phyloP scores from a whole-genome alignment of 1,139 yeast species.

The Magnusiomyces tetraspermus region DNA sequence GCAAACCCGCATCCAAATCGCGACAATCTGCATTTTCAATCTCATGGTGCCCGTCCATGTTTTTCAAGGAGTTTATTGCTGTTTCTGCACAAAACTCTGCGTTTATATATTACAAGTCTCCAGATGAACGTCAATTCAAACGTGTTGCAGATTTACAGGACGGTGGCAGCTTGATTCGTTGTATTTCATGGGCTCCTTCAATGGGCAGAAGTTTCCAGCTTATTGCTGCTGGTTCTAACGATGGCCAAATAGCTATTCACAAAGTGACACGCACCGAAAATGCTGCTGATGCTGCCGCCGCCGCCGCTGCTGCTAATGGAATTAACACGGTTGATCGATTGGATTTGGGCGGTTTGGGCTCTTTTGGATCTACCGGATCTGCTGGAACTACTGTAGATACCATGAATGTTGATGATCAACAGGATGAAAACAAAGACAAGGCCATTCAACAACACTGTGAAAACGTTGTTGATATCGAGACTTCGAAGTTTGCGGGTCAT shows the following conservation, averaged over 20 bases:
- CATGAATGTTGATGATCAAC: constrained; percentile 1
- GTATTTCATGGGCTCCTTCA: constrained; percentile 95
- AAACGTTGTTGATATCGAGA: constrained; percentile 21
- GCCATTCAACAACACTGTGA: background rate
- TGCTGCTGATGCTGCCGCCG: constrained; percentile 9
- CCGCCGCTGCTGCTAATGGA: background rate
- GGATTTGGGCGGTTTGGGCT: background rate
- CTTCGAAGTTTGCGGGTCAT: constrained; percentile 63
- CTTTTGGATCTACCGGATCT: background rate
- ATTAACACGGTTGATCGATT: background rate
- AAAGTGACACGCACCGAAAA: constrained; percentile 46
- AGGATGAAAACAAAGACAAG: background rate
- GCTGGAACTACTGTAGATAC: background rate
- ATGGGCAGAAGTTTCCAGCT: constrained; percentile 86
- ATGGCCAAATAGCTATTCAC: constrained; percentile 81
- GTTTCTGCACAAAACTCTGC: constrained; percentile 87
- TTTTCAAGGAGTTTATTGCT: constrained; percentile 68
- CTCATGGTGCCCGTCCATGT: constrained; percentile 90
- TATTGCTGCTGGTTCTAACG: constrained; percentile 92
- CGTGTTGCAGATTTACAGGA: constrained; percentile 50
- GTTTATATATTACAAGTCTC: constrained; percentile 54
- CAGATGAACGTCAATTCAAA: constrained; percentile 30
- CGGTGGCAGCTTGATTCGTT: constrained; percentile 77
- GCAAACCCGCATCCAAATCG: constrained; percentile 65
- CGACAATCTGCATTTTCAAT: constrained; percentile 79